Evolutionary conservation across 140 eudicot species (phyloP).

Genomic region (Oenanthe javanica): DNA sequence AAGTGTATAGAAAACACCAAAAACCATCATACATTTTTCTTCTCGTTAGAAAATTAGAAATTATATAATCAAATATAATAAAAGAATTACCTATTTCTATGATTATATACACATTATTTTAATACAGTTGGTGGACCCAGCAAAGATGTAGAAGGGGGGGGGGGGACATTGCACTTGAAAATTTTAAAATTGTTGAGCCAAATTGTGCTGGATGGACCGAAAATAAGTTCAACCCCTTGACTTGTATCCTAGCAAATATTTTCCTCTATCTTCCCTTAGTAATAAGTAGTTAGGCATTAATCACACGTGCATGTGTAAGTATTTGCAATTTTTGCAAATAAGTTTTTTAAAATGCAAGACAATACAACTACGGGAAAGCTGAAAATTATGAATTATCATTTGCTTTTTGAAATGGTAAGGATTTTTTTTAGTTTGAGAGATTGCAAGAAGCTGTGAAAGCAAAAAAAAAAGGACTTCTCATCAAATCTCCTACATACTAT

Average conservation of each 20-base stretch:
- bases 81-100: no score
- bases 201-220: not conserved
- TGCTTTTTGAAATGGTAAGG: not conserved
- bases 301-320: not conserved
- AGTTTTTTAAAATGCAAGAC: no score
- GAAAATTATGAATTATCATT: not conserved
- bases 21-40: not conserved
- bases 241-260: not conserved
- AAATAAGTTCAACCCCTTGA: not conserved
- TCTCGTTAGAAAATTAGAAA: not conserved
- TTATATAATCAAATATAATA: no score
- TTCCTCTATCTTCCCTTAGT: not conserved
- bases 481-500: not conserved
- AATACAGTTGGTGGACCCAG: no score
- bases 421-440: not conserved
- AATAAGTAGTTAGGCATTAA: not conserved
- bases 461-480: not conserved
- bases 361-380: not conserved
- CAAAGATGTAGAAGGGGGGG: no score
- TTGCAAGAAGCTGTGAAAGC: not conserved
- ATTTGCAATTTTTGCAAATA: not conserved
- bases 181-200: not conserved
- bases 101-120: not conserved
- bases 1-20: not conserved
- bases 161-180: not conserved